These are phyloP conservation scores for Pythium dissotocum DNA, from an alignment of 352 stramenopile species.

Conservation along the genomic window DNA sequence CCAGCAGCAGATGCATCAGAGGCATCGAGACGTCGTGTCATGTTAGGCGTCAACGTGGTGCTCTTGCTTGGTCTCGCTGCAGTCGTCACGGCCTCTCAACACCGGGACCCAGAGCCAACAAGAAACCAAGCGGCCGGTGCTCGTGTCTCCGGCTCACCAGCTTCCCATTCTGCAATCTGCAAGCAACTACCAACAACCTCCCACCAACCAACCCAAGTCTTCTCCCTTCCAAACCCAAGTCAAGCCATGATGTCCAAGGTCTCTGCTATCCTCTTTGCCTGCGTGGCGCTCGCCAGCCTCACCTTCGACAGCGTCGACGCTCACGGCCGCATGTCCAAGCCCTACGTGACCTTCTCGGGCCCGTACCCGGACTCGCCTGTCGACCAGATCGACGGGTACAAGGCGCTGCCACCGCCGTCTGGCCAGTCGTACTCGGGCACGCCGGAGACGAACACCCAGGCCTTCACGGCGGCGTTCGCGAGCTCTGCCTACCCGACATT, in stretches of 20 bases:
- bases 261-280: not conserved
- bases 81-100: not conserved
- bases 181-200: not conserved
- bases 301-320: not conserved
- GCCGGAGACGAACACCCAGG: slow-evolving; percentile 21
- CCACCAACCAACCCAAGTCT: not conserved
- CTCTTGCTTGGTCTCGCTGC: not conserved
- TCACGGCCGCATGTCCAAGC: slow-evolving; percentile 21
- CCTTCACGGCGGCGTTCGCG: slow-evolving; percentile 24
- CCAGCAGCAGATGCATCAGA: not conserved
- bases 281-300: not conserved
- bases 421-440: slow-evolving; percentile 18
- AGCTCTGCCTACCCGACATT: slow-evolving; percentile 17
- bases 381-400: slow-evolving; percentile 21
- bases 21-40: not conserved
- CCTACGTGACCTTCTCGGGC: slow-evolving; percentile 10
- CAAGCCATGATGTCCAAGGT: not conserved
- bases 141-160: not conserved
- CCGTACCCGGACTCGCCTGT: slow-evolving; percentile 15
- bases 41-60: not conserved
- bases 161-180: not conserved
- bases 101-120: too few species aligned
- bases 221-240: not conserved
- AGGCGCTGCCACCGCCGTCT: slow-evolving; percentile 7
- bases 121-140: too few species aligned